phyloP scores from a whole-genome alignment of 2,329 filamentous ascomycete genomes.

The Colletotrichum australisinense region DNA sequence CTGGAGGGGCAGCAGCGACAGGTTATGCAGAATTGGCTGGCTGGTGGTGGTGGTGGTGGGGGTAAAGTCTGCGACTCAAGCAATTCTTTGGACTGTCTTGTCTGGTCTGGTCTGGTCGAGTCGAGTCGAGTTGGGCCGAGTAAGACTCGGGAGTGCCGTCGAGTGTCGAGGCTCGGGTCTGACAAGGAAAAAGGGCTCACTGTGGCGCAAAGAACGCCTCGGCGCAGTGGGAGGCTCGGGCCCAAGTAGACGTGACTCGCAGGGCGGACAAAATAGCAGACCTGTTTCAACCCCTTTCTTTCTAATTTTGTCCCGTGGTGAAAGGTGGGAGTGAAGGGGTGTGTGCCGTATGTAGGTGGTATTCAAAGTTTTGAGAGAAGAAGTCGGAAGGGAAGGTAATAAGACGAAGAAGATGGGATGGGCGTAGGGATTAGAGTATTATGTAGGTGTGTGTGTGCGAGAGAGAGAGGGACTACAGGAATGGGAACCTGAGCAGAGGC shows the following conservation, averaged over 20 bases:
- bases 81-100: too few species aligned
- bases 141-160: slow-evolving; percentile 20
- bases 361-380: slow-evolving; percentile 14
- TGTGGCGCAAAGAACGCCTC: slow-evolving; percentile 39
- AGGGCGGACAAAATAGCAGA: slow-evolving; percentile 39
- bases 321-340: neutral
- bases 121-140: slow-evolving; percentile 11
- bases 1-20: slow-evolving; percentile 12
- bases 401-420: slow-evolving; percentile 29
- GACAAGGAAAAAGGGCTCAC: slow-evolving; percentile 30
- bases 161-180: slow-evolving; percentile 24
- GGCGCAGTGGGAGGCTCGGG: slow-evolving; percentile 34
- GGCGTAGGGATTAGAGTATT: slow-evolving; percentile 34
- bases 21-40: slow-evolving; percentile 27
- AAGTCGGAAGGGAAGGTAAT: slow-evolving; percentile 16
- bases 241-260: slow-evolving; percentile 34
- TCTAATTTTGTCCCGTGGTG: slow-evolving; percentile 17
- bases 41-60: slow-evolving; percentile 2
- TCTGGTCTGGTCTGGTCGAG: slow-evolving; percentile 15
- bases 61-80: slow-evolving; percentile 20
- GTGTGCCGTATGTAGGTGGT: neutral
- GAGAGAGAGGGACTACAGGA: neutral
- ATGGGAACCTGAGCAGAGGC: neutral
- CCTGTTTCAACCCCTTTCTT: slow-evolving; percentile 33
- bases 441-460: slow-evolving; percentile 25